Evolutionary conservation across 2,329 filamentous ascomycete genomes (phyloP), one percentile per base, ranked within the genome.

Genomic region (Epichloe sylvatica): DNA sequence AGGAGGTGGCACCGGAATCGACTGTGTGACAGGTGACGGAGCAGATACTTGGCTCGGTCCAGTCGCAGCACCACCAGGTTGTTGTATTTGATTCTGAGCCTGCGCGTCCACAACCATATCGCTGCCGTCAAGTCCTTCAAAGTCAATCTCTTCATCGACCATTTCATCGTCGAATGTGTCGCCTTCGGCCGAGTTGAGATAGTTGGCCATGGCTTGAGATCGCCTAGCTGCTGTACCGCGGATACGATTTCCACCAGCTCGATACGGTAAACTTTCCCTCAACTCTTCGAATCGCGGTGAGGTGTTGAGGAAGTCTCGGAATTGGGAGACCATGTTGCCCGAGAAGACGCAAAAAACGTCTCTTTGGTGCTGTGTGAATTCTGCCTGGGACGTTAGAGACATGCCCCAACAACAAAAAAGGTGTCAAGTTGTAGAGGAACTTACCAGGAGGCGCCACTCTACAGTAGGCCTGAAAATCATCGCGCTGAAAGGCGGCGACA

Each of bases 281-380:
- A 71, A 57, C 3, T 69, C 66, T 39, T 71, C 68, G 49, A 77
- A 79, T 35, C 69, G 65, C 0, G 67, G 63, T 11, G 70, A 67
- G 0, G 64, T 70, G 56, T 89, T 94, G 38, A 98, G 74, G 61
- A 89, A 86, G 30, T 83, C 76, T 40, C 91, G 83, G 25, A 98
- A 78, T 39, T 79, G 78, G 40, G 73, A 72, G 2, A 98, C 91
- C 49, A 90, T 90, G 25, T 79, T 76, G 5, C 92, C 91, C 2
- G 90, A 96, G 66, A 98, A 98, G 49, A 98, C 92, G 62, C 92
- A 98, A 64, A 98, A 98, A 7, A 97, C 88, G 47, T 91, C 84
- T 54, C 92, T 81, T 65, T 98, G 92, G 62, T 96, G 89, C 44
- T 91, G 85, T 17, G 90, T 97, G 64, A 98, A 98, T 66, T 97